Base-by-base conservation (phyloP, 1,284 basidiomycete genomes). In the Ustilago hordei region DNA sequence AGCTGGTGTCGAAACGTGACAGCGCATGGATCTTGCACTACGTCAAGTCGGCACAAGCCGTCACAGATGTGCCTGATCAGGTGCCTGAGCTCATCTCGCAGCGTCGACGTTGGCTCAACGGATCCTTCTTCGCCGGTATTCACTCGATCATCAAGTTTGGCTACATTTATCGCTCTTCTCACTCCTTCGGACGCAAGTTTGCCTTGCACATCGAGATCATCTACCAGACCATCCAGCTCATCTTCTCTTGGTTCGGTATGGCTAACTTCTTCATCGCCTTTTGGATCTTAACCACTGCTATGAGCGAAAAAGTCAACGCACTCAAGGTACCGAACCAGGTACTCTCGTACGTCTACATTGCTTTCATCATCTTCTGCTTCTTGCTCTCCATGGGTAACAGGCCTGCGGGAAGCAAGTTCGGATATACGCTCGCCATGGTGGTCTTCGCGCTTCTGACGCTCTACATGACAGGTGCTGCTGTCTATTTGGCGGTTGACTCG, bases 1-100 rank as follows among this genome's bases (percentile, higher is more conserved):
- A 85, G 69, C 67, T 85, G 23, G 80, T 78, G 35, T 80, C 81
- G 17, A 85, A 85, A 64, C 67, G 93, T 85, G 81, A 85, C 68
- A 69, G 72, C 34, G 75, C 76, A 13, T 85, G 84, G 84, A 79
- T 85, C 55, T 55, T 85, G 64, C 81, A 81, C 65, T 85, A 85
- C 41, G 84, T 85, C 74, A 82, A 82, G 60, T 77, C 69, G 34
- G 84, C 84, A 0, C 81, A 82, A 54, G 84, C 79, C 7, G 82
- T 84, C 6, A 85, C 84, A 34, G 84, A 84, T 55, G 84, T 84
- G 17, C 84, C 84, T 2, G 79, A 85, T 60, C 70, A 68, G 45
- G 77, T 80, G 7, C 80, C 84, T 17, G 84, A 85, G 47, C 69
- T 85, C 47, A 85, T 85, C 64, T 79, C 75, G 31, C 83, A 84